These are phyloP conservation scores for Phoma sp. DNA, from an alignment of 2,329 filamentous ascomycete species.

Conservation along the genomic window DNA sequence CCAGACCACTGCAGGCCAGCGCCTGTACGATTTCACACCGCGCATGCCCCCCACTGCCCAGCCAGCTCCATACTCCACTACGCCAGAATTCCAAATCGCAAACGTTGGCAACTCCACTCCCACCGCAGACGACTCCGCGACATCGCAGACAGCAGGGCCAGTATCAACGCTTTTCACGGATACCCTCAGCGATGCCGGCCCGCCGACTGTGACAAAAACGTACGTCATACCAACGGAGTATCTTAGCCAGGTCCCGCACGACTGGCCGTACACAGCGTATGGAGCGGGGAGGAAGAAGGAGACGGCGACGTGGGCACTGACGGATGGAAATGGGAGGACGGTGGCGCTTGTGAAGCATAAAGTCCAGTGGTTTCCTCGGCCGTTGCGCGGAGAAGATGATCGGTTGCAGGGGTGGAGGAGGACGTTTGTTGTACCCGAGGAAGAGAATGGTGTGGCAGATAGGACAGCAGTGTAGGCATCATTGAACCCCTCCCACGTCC, in stretches of 20 bases:
- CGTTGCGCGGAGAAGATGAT: background rate
- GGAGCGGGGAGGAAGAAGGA: background rate
- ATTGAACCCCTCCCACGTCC: too few species aligned
- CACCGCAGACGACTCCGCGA: too few species aligned
- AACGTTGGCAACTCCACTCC: too few species aligned
- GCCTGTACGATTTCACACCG: background rate
- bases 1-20: background rate
- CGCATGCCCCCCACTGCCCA: too few species aligned
- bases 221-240: background rate
- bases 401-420: background rate
- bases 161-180: background rate
- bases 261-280: conserved; percentile 14
- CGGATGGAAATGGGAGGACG: background rate
- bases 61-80: too few species aligned
- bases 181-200: too few species aligned
- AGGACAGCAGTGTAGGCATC: too few species aligned
- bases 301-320: conserved; percentile 4
- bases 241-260: background rate
- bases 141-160: too few species aligned
- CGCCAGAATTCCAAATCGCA: too few species aligned
- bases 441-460: background rate
- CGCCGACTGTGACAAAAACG: too few species aligned
- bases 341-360: conserved; percentile 3
- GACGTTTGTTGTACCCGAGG: background rate
- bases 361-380: conserved; percentile 11